Evolutionary conservation across 805 yeast genomes (phyloP).

Genomic region (Sporopachydermia lactativora): DNA sequence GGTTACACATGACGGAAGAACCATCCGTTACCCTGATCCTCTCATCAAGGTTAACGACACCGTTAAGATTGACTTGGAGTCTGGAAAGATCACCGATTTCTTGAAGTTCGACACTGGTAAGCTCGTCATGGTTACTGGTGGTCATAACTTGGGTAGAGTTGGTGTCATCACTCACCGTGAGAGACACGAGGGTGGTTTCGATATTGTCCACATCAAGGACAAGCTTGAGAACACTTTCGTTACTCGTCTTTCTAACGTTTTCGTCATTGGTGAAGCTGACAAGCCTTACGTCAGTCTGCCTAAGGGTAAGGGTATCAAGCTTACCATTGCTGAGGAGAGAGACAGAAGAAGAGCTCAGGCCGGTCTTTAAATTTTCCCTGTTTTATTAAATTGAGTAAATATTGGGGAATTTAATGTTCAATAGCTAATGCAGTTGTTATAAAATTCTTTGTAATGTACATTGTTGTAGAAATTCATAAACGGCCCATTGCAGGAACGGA

Average conservation of each 20-base stretch:
- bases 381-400: background rate
- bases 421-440: too few species aligned
- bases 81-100: constrained; percentile 86
- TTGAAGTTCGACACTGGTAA: constrained; percentile 89
- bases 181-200: constrained; percentile 97
- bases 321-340: constrained; percentile 93
- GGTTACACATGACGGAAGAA: constrained; percentile 99
- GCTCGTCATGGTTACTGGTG: constrained; percentile 90
- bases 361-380: constrained; percentile 28
- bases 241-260: constrained; percentile 87
- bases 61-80: constrained; percentile 89
- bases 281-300: constrained; percentile 92
- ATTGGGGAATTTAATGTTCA: too few species aligned
- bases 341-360: constrained; percentile 91
- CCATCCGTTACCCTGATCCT: constrained; percentile 99
- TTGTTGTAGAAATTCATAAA: too few species aligned
- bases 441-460: too few species aligned
- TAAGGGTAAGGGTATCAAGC: constrained; percentile 98
- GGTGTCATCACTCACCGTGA: constrained; percentile 94
- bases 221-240: constrained; percentile 89
- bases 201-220: constrained; percentile 93
- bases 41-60: constrained; percentile 93
- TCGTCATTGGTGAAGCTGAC: constrained; percentile 91
- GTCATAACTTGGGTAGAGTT: constrained; percentile 97
- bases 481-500: too few species aligned